Evolutionary conservation across 495 filamentous ascomycete species (phyloP).

Genomic region (Paragyromitra xinjiangensis): DNA sequence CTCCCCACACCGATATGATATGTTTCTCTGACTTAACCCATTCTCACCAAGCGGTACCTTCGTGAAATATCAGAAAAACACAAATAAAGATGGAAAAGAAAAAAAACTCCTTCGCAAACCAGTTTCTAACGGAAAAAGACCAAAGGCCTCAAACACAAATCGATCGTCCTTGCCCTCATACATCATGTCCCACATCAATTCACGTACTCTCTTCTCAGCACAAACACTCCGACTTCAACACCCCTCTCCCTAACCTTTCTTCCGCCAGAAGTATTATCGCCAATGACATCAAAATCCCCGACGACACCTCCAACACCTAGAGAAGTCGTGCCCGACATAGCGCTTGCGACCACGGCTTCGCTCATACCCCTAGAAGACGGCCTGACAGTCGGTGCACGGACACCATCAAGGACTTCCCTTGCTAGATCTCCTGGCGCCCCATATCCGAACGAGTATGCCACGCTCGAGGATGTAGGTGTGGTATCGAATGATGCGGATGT

Average conservation of each 20-base stretch:
- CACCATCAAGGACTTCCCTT: slow-evolving; percentile 71
- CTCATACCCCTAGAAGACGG: slow-evolving; percentile 56
- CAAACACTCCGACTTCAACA: slow-evolving; percentile 71
- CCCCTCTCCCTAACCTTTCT: slow-evolving; percentile 62
- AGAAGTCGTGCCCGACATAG: slow-evolving; percentile 52
- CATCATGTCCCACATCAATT: slow-evolving; percentile 13
- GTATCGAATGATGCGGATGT: slow-evolving; percentile 33
- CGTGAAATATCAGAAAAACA: slow-evolving; percentile 14
- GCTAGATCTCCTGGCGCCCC: slow-evolving; percentile 62
- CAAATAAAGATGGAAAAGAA: slow-evolving; percentile 20
- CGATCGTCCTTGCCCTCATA: slow-evolving; percentile 13
- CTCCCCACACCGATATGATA: slow-evolving; percentile 32
- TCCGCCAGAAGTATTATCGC: slow-evolving; percentile 60
- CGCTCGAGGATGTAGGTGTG: slow-evolving; percentile 33
- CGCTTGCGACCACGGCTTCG: slow-evolving; percentile 56
- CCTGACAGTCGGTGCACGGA: slow-evolving; percentile 58
- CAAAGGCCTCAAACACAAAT: slow-evolving; percentile 28
- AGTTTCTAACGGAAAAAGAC: slow-evolving; percentile 27
- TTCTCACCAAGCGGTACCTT: slow-evolving; percentile 34
- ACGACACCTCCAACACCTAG: slow-evolving; percentile 59
- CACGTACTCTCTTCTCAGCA: slow-evolving; percentile 62
- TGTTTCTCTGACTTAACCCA: slow-evolving; percentile 3
- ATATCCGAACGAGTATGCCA: slow-evolving; percentile 53
- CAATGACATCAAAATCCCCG: slow-evolving; percentile 57
- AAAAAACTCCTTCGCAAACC: slow-evolving; percentile 37